Conservation (phyloP, 306 rosid species). For the Gastrolobium bilobum region DNA sequence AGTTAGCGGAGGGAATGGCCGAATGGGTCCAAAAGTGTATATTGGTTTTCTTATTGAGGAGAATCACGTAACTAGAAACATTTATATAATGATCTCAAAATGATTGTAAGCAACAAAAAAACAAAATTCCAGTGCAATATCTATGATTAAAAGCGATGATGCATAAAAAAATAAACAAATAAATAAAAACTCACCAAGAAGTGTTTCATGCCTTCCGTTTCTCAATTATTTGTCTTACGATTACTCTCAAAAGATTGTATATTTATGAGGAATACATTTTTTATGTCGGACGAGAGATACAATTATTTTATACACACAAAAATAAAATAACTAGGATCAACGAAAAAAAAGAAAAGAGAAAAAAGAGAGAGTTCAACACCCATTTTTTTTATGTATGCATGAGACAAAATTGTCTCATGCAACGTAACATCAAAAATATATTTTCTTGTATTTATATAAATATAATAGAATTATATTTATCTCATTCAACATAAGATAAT, state of each 20-base stretch:
- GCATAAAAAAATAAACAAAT: neutral
- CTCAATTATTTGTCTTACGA: neutral
- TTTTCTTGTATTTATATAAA: no score
- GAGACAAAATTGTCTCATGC: no score
- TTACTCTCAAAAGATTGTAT: neutral
- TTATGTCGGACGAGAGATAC: no score
- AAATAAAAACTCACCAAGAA: neutral
- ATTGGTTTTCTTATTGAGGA: neutral
- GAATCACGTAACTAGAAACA: constrained; percentile 15
- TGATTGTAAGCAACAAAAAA: constrained; percentile 3
- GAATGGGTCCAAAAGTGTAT: constrained; percentile 40
- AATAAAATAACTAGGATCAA: no score
- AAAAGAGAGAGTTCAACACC: no score
- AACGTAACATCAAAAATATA: no score
- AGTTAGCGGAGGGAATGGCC: constrained; percentile 5
- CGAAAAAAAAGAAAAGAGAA: no score
- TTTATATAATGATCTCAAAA: neutral
- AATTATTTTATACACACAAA: no score
- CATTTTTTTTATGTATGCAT: no score
- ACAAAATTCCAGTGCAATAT: neutral
- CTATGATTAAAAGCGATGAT: neutral
- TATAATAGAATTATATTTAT: no score
- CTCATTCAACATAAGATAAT: no score
- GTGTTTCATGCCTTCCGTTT: neutral
- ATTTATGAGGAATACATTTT: neutral